These are phyloP conservation scores for Tillandsia fasciculata DNA, from an alignment of 176 grass and related monocot genomes.

Conservation along the genomic window DNA sequence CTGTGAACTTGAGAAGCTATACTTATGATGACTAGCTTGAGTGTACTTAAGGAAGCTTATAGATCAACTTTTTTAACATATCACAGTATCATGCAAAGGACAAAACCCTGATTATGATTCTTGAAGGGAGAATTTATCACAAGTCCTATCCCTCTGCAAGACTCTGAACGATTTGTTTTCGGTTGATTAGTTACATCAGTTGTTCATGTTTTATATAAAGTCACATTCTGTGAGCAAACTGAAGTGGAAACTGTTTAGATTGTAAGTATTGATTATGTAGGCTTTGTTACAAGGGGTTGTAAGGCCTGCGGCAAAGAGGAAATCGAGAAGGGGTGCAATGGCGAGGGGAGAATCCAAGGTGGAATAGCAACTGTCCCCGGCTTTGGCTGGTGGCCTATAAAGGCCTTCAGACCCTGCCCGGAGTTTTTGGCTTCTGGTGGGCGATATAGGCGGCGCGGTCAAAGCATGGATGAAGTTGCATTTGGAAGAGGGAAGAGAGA, in stretches of 20 bases:
- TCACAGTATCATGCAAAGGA: too few species aligned
- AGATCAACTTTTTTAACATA: too few species aligned
- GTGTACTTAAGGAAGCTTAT: not conserved
- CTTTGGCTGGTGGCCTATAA: constrained; percentile 93
- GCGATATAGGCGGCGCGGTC: constrained; percentile 68
- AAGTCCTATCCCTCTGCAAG: not conserved
- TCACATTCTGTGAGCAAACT: not conserved
- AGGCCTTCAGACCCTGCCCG: constrained; percentile 84
- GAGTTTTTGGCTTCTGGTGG: constrained; percentile 66
- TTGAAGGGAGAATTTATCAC: not conserved
- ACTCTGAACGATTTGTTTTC: too few species aligned
- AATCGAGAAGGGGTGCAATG: constrained; percentile 68
- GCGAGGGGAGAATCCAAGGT: constrained; percentile 87
- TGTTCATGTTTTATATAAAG: not conserved
- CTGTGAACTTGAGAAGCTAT: not conserved
- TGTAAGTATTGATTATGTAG: not conserved
- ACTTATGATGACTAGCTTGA: not conserved
- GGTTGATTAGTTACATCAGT: not conserved
- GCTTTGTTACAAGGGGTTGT: constrained; percentile 44
- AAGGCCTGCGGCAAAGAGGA: constrained; percentile 58
- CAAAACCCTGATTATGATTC: not conserved
- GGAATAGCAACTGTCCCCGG: constrained; percentile 81
- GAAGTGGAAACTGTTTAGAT: not conserved
- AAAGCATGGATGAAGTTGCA: constrained; percentile 90
- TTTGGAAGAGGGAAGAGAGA: constrained; percentile 44